Evolutionary conservation across 108 stramenopile genomes (phyloP), one percentile per base, ranked within the genome.

Genomic region (Skeletonema grethae): DNA sequence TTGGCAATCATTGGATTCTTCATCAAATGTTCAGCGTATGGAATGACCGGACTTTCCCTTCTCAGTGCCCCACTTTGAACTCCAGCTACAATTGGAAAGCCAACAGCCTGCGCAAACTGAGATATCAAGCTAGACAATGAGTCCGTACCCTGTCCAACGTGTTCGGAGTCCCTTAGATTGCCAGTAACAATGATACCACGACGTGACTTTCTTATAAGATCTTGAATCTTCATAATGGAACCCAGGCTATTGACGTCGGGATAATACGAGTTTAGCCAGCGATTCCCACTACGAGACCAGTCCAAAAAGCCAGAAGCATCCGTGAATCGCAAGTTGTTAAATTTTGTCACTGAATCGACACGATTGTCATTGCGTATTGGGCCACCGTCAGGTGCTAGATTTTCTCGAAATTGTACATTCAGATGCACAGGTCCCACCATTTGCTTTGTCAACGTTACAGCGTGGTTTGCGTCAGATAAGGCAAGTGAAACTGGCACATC

Each of bases 341-440:
- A 91, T 50, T 68, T 82, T 36, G 90, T 87, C 8, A 77, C 63
- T 3, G 87, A 77, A n/a, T 82, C 83, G n/a, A 67, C 56, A 0
- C 92, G 67, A 30, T 84, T 75, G 48, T 91, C 88, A 50, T 90
- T 93, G 13, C 97, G 78, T 34, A 96, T 84, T 2, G 94, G 87
- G 3, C 97, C 97, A 25, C 64, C 86, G 34, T 90, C 90, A 0
- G 97, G 97, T 32, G 97, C 95, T 24, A 97, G 73, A 71, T 97
- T 97, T 72, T 97, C 97, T 36, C 95, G 80, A 64, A 97, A 96
- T 82, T 92, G 91, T 53, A 97, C 82, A 70, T 97, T 97, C n/a
- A 97, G 55, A 76, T 97, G 97, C 15, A 96, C 96, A 32, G 95
- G 95, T 10, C 95, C 95, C 58, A 80, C 63, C 24, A 69, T 61